Base-by-base conservation (phyloP, 768 basidiomycete species). In the Lactifluus volemus region DNA sequence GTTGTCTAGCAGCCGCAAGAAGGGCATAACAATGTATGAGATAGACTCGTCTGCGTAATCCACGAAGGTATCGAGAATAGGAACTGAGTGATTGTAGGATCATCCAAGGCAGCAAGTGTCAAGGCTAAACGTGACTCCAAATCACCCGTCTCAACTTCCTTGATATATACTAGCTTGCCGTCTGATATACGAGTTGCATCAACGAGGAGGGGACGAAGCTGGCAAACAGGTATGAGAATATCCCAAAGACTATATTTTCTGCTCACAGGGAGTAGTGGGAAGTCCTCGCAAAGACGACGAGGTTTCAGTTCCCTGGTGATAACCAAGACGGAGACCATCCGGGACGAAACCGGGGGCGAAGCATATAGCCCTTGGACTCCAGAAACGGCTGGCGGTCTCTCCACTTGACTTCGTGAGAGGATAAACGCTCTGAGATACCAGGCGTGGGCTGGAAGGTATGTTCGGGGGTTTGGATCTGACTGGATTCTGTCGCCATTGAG, bases 171-270 rank as follows among this genome's bases (percentile, higher is more conserved):
- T 1, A 65, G 48, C 5, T 41, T 60, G 0, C 62, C 67, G 21
- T 76, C 74, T 2, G 68, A 67, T 2, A 67, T 58, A 4, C 73
- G 67, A 0, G 67, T 72, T 0, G 74, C 75, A 41, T 77, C 76
- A 4, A 73, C 61, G 0, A 68, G 53, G 14, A 67, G 34, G 0
- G 53, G 48, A 0, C 60, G 59, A 6, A 39, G 3, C 56, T 57
- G 5, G 21, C 29, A 10, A 59, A 39, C 17, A 58, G 25, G 54
- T 4, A 30, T 38, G 11, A 45, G 25, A 32, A 55, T 4, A 29
- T 30, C 2, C 36, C 42, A 1, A 5, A 5, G 3, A 21, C 1
- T 1, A 48, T 17, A 17, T 32, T 15, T 49, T 49, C 3, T 4
- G 10, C 61, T 58, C 7, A 65, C 64, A 1, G 61, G 64, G 9